Conservation (phyloP, 169 alveolate species). For the Theileria luwenshuni region DNA sequence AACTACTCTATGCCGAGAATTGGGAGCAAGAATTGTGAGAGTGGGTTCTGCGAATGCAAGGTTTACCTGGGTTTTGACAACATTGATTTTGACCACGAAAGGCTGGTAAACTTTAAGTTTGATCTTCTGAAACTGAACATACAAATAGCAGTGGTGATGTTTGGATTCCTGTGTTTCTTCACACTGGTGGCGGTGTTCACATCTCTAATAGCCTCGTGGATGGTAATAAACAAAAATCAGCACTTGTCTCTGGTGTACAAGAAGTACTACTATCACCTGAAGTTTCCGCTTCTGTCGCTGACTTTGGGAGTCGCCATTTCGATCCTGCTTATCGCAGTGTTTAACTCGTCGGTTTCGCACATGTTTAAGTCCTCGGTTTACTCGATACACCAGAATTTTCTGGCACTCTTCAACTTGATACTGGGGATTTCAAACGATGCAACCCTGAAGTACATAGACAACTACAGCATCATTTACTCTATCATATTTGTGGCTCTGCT, state of each 20-base stretch:
- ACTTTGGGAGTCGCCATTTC: conserved; percentile 4
- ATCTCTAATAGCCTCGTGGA: conserved; percentile 17
- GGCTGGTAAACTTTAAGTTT: not conserved
- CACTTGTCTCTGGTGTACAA: conserved; percentile 9
- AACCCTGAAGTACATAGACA: conserved; percentile 25
- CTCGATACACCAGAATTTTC: conserved; percentile 31
- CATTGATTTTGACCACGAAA: conserved; percentile 1
- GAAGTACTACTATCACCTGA: conserved; percentile 20
- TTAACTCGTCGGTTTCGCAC: conserved; percentile 46
- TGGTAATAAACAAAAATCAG: conserved; percentile 18
- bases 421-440: conserved; percentile 32
- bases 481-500: conserved; percentile 15
- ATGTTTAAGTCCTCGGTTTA: conserved; percentile 10
- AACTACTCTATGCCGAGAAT: conserved; percentile 30
- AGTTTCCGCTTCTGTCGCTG: conserved; percentile 14
- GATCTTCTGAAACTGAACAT: not conserved
- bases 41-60: conserved; percentile 25
- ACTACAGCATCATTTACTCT: conserved; percentile 27
- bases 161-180: conserved; percentile 26
- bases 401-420: conserved; percentile 32
- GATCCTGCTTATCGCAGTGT: conserved; percentile 18
- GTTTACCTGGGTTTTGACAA: conserved; percentile 35
- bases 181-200: conserved; percentile 4
- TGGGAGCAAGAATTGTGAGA: not conserved
- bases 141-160: not conserved